These are phyloP conservation scores for Tetrahymena borealis DNA, from an alignment of 73 alveolate species.

Conservation along the genomic window DNA sequence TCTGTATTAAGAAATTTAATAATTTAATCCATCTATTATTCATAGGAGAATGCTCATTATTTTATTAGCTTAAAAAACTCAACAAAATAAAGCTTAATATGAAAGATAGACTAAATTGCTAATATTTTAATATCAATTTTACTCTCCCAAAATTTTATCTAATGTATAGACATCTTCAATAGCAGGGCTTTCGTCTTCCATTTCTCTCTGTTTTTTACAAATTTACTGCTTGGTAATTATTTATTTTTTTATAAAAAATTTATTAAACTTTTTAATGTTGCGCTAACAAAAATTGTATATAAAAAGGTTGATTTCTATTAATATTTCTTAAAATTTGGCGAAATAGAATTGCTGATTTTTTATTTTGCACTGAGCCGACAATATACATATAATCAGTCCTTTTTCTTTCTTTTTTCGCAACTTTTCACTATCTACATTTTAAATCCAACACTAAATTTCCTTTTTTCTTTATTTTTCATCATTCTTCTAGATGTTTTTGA, in stretches of 20 bases:
- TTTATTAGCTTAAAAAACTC: not conserved
- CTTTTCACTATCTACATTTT: too few species aligned
- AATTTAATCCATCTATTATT: too few species aligned
- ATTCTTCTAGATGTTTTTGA: too few species aligned
- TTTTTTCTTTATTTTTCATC: too few species aligned
- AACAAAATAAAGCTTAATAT: too few species aligned
- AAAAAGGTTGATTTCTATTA: not conserved
- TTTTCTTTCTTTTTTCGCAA: too few species aligned
- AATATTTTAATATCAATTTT: not conserved
- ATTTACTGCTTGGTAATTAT: not conserved
- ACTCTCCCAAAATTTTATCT: conserved; percentile 41
- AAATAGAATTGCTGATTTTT: too few species aligned
- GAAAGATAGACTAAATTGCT: too few species aligned
- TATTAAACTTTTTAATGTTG: not conserved
- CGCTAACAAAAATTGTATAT: not conserved
- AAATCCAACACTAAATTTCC: too few species aligned
- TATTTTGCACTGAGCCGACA: too few species aligned
- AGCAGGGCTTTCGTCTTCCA: conserved; percentile 7
- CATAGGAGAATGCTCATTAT: not conserved
- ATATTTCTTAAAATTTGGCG: not conserved
- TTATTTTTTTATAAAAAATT: not conserved
- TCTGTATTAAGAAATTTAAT: too few species aligned
- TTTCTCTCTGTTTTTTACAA: not conserved
- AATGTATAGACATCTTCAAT: conserved; percentile 20
- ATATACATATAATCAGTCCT: too few species aligned